phyloP scores from a whole-genome alignment of 805 yeast genomes.

The Saccharomycopsis sp. region DNA sequence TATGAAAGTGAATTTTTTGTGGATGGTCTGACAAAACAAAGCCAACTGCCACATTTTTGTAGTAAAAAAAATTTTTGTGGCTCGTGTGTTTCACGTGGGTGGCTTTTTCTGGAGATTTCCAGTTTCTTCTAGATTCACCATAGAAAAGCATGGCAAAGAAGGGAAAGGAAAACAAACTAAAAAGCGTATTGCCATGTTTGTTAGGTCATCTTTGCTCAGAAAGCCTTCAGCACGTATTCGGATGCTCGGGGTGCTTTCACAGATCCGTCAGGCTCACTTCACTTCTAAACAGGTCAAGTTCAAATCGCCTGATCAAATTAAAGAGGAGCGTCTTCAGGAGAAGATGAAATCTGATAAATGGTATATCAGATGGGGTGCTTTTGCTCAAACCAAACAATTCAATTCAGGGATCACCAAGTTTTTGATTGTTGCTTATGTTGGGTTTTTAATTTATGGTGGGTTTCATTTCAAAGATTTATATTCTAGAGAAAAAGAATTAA shows the following conservation, averaged over 20 bases:
- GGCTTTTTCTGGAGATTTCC: too few species aligned
- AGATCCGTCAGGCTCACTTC: background rate
- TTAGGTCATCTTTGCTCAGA: too few species aligned
- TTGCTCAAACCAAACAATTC: conserved; percentile 43
- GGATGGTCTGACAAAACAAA: too few species aligned
- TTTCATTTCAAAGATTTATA: conserved; percentile 58
- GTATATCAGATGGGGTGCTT: conserved; percentile 42
- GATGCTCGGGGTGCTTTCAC: background rate
- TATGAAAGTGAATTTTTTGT: too few species aligned
- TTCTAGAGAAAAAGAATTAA: conserved; percentile 51
- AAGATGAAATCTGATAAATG: conserved; percentile 24
- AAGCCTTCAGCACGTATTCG: background rate
- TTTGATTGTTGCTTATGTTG: conserved; percentile 48
- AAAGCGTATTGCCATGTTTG: too few species aligned
- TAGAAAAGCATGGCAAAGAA: too few species aligned
- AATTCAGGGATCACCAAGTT: conserved; percentile 53
- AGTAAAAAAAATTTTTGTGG: too few species aligned
- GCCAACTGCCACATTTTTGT: too few species aligned
- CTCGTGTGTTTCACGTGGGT: too few species aligned
- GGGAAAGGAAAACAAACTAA: too few species aligned
- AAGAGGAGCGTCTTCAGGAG: conserved; percentile 7
- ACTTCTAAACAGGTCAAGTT: background rate
- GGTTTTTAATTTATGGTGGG: conserved; percentile 48
- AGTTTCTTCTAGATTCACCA: too few species aligned
- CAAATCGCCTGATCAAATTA: conserved; percentile 9